A percentile compares a stretch with the other conserved stretches of the same genome.
Evolutionary conservation across 805 yeast species (phyloP).

Genomic region (Yamadazyma endophytica): DNA sequence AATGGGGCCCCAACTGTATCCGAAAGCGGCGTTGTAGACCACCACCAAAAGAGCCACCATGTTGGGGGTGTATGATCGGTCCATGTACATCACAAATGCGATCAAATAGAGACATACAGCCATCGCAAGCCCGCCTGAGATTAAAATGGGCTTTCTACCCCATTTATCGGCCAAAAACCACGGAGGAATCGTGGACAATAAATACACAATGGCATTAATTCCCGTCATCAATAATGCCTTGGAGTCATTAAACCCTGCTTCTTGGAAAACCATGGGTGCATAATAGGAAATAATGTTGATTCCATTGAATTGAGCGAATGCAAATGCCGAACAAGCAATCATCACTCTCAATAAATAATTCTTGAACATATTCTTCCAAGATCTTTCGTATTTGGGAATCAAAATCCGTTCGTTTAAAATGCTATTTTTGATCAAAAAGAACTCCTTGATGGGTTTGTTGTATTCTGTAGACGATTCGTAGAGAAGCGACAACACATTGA

Average conservation of each 20-base stretch:
- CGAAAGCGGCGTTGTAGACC: slow-evolving; percentile 40
- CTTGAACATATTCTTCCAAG: slow-evolving; percentile 39
- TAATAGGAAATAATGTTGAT: slow-evolving; percentile 57
- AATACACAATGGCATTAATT: slow-evolving; percentile 35
- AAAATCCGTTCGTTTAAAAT: slow-evolving; percentile 34
- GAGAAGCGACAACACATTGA: slow-evolving; percentile 23
- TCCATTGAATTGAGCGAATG: slow-evolving; percentile 48
- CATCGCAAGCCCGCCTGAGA: slow-evolving; percentile 39
- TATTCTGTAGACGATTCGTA: slow-evolving; percentile 26
- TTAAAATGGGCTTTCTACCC: slow-evolving; percentile 43
- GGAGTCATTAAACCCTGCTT: slow-evolving; percentile 41
- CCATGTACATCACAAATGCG: slow-evolving; percentile 29
- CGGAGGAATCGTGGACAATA: slow-evolving; percentile 38
- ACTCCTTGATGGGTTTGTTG: slow-evolving; percentile 38
- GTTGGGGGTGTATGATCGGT: slow-evolving; percentile 30
- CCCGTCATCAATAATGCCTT: slow-evolving; percentile 43
- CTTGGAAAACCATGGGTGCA: slow-evolving; percentile 52
- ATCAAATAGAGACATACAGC: slow-evolving; percentile 30
- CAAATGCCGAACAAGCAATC: slow-evolving; percentile 40
- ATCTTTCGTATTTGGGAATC: slow-evolving; percentile 36
- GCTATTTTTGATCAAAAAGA: slow-evolving; percentile 43
- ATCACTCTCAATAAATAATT: slow-evolving; percentile 32
- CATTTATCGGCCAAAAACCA: slow-evolving; percentile 44
- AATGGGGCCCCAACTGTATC: slow-evolving; percentile 45
- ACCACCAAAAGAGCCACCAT: slow-evolving; percentile 39